Conservation (phyloP, 495 filamentous ascomycete species). For the Hypoxylon fuscum region DNA sequence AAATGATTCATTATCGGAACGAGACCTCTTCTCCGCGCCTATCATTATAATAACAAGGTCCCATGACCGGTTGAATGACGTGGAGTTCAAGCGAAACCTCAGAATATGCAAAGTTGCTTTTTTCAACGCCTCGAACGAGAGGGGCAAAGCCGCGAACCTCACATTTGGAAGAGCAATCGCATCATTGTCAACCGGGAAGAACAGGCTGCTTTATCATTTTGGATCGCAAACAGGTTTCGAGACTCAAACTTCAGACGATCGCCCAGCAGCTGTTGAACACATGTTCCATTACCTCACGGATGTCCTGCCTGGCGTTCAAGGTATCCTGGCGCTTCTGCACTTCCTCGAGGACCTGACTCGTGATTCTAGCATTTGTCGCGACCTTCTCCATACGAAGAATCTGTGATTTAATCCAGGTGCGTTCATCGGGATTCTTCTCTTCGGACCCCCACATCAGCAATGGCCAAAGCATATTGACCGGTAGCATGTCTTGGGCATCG, state of each 20-base stretch:
- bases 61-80: conserved; percentile 13
- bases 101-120: conserved; percentile 6
- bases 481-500: conserved; percentile 43
- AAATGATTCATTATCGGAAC: conserved; percentile 5
- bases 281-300: conserved; percentile 49
- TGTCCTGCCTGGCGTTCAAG: conserved; percentile 50
- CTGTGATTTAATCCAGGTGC: conserved; percentile 49
- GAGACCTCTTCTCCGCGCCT: conserved; percentile 10
- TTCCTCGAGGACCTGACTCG: conserved; percentile 52
- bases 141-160: conserved; percentile 4
- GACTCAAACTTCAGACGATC: conserved; percentile 16
- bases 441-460: conserved; percentile 56
- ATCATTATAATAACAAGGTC: conserved; percentile 15
- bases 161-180: conserved; percentile 1
- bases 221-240: not conserved
- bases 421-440: conserved; percentile 49
- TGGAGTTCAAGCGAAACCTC: conserved; percentile 9
- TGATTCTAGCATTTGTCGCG: conserved; percentile 51
- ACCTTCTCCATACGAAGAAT: conserved; percentile 52
- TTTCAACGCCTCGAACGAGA: conserved; percentile 16
- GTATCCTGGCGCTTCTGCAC: conserved; percentile 53
- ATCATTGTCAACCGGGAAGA: conserved; percentile 1
- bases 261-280: conserved; percentile 39
- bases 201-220: not conserved
- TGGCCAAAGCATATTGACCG: conserved; percentile 55